Base-by-base conservation (phyloP, 2,329 filamentous ascomycete species). In the Thermothelomyces thermophilus region DNA sequence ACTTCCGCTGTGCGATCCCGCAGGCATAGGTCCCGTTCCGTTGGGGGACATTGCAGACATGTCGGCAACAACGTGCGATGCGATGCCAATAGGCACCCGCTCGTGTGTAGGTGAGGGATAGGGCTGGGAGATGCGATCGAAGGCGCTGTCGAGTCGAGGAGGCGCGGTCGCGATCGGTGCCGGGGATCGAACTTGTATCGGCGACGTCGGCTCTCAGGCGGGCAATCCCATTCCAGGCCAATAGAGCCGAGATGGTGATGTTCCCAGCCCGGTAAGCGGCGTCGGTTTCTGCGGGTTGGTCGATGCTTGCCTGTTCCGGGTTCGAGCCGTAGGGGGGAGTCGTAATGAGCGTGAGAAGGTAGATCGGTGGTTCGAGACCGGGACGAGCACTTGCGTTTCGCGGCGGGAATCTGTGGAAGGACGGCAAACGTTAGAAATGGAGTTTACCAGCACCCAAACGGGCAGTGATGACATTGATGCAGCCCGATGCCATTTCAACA, bases 21-120 rank as follows among this genome's bases (percentile, higher is more conserved):
- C 24, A 14, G 47, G 26, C 43, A 47, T 17, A 30, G 62, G 60
- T 13, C 62, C 57, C 48, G 56, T 60, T 42, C 62, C 56, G 50
- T 66, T 71, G 58, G 69, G 73, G 44, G 73, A 74, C 61, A 69
- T 69, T 55, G 72, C 74, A 54, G 70, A 60, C 74, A 78, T 77
- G 59, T 58, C 65, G 58, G 52, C 50, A 52, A 43, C 46, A 53
- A 42, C 52, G 41, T 55, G 59, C 55, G 53, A 60, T 56, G 62
- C 50, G 56, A 17, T 17, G 31, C 44, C 37, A 22, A 37, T 17
- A 9, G 41, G 34, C 9, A 40, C 16, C 17, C 19, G 41, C 31
- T 52, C 40, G 36, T 50, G 40, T 37, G 36, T 31, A 3, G 42
- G 49, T 24, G 49, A 54, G 36, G 52, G 48, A 41, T n/a, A n/a